These are phyloP conservation scores for Penicillium sp. DNA, from an alignment of 2,329 filamentous ascomycete species.

Conservation along the genomic window DNA sequence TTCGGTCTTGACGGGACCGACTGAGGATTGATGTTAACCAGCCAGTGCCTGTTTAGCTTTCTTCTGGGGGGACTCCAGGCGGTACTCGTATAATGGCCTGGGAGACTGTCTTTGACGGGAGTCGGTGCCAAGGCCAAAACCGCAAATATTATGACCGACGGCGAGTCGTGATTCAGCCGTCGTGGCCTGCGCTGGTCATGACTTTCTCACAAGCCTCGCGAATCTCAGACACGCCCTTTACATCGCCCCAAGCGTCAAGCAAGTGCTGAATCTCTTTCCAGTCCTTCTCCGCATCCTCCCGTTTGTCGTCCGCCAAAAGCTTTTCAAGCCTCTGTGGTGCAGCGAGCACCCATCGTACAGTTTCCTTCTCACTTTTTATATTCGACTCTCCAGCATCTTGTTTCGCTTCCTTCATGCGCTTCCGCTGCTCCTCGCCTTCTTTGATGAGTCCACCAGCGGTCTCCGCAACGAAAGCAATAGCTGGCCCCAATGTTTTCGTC, in stretches of 20 bases:
- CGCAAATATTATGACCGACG: not conserved
- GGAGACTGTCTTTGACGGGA: not conserved
- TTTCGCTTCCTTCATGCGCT: conserved; percentile 31
- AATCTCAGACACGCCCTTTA: conserved; percentile 47
- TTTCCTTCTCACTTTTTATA: conserved; percentile 40
- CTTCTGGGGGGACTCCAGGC: not conserved
- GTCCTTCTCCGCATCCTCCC: conserved; percentile 44
- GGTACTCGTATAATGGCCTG: not conserved
- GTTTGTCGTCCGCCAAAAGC: conserved; percentile 40
- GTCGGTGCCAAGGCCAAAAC: not conserved
- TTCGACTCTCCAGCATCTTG: conserved; percentile 15
- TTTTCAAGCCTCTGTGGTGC: conserved; percentile 42
- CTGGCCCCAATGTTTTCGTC: conserved; percentile 46
- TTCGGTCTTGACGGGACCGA: too few species aligned
- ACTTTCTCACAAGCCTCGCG: conserved; percentile 41
- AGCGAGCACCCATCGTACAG: conserved; percentile 49
- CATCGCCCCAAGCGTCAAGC: conserved; percentile 45
- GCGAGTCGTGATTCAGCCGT: conserved; percentile 22
- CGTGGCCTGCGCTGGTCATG: conserved; percentile 31
- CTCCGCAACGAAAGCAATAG: conserved; percentile 48
- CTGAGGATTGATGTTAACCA: too few species aligned
- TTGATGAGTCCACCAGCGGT: conserved; percentile 44
- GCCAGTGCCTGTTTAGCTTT: not conserved
- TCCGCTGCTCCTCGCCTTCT: conserved; percentile 40
- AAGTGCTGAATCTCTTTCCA: conserved; percentile 44